Percentiles rank a stretch among this genome's conserved stretches.
Evolutionary conservation across 1,284 basidiomycete species (phyloP).

Genomic region (Fomitopsis betulina): DNA sequence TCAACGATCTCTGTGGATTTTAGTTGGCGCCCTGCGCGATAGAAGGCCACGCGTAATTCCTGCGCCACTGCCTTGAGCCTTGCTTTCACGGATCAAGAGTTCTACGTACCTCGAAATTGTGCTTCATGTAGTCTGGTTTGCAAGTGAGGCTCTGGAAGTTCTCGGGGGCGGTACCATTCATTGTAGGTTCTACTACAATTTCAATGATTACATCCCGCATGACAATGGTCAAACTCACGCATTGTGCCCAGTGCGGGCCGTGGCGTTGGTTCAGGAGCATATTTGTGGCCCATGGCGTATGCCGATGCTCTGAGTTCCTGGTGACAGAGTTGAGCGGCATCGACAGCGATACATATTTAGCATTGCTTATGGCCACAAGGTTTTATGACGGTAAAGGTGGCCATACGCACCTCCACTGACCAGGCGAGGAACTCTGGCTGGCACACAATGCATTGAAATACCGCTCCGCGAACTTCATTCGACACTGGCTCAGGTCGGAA

Average conservation of each 20-base stretch:
- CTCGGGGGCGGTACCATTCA: conserved; percentile 7
- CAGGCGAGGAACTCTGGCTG: conserved; percentile 32
- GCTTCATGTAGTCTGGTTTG: conserved; percentile 18
- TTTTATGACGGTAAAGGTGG: no score
- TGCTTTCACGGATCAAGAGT: neutral
- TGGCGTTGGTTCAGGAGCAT: conserved; percentile 11
- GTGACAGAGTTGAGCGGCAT: neutral
- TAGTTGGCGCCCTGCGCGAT: conserved; percentile 19
- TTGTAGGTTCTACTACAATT: neutral
- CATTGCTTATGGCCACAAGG: neutral
- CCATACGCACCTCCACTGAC: conserved; percentile 35
- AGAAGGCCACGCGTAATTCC: conserved; percentile 24
- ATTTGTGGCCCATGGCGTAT: conserved; percentile 21
- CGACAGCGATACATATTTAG: neutral
- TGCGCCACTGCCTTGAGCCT: neutral
- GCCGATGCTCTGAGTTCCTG: conserved; percentile 24
- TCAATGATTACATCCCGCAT: neutral
- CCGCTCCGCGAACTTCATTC: conserved; percentile 24
- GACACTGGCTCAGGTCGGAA: conserved; percentile 20
- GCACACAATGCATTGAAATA: conserved; percentile 29
- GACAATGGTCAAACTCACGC: neutral
- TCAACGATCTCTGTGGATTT: conserved; percentile 23
- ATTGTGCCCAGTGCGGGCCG: conserved; percentile 1
- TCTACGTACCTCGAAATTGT: conserved; percentile 24
- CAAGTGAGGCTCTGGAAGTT: conserved; percentile 21